Conservation (phyloP, 306 rosid genomes). For the Sophora flavescens region DNA sequence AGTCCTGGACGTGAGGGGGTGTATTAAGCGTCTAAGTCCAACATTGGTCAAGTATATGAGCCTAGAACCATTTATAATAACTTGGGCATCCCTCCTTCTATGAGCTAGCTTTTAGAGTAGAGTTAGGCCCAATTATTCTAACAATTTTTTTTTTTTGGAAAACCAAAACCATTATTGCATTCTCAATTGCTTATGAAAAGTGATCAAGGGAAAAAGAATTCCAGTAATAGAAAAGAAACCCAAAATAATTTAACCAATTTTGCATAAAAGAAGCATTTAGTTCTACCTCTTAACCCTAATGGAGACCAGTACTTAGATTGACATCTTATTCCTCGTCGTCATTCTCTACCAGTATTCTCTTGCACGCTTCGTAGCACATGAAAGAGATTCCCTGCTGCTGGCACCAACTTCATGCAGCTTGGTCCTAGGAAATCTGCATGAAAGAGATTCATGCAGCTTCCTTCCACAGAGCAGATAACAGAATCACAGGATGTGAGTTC, state of each 20-base stretch:
- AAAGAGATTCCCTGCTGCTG: constrained; percentile 97
- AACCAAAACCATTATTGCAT: constrained; percentile 29
- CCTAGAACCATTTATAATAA: too few species aligned
- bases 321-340: constrained; percentile 62
- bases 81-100: too few species aligned
- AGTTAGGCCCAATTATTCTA: too few species aligned
- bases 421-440: too few species aligned
- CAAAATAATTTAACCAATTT: constrained; percentile 11
- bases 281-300: not conserved
- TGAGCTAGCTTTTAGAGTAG: too few species aligned
- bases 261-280: not conserved
- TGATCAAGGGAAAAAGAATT: not conserved
- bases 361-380: constrained; percentile 99
- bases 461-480: too few species aligned
- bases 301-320: not conserved
- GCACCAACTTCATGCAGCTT: constrained; percentile 95
- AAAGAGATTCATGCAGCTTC: too few species aligned
- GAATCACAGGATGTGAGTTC: too few species aligned
- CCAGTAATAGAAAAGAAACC: constrained; percentile 20
- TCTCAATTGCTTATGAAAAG: constrained; percentile 35
- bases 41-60: too few species aligned
- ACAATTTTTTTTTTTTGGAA: too few species aligned
- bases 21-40: too few species aligned
- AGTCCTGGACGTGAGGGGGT: too few species aligned
- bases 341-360: constrained; percentile 77